phyloP scores from a whole-genome alignment of 2,329 filamentous ascomycete genomes.

The Colletotrichum tanaceti region DNA sequence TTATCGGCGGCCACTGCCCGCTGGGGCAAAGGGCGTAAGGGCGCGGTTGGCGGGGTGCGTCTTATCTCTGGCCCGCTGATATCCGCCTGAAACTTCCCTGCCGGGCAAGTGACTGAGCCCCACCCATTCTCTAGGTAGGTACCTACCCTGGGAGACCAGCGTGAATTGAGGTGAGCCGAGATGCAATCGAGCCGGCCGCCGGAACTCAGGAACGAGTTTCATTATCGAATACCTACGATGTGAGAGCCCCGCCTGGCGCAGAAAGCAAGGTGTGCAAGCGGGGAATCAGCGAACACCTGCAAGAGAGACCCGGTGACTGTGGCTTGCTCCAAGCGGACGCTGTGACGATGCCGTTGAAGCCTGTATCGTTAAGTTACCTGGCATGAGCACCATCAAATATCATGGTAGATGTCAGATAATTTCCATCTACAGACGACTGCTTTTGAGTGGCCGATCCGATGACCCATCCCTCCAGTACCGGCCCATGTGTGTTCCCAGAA shows the following conservation, averaged over 20 bases:
- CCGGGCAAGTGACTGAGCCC: constrained; percentile 7
- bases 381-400: neutral
- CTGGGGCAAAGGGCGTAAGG: constrained; percentile 35
- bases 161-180: constrained; percentile 2
- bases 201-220: constrained; percentile 1
- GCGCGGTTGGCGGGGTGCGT: neutral
- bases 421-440: constrained; percentile 17
- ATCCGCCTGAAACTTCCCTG: constrained; percentile 39
- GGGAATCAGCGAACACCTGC: neutral
- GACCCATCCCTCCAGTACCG: constrained; percentile 6
- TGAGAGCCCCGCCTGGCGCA: no score
- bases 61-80: constrained; percentile 39
- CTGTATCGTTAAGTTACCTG: neutral
- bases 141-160: neutral
- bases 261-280: neutral
- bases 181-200: constrained; percentile 6
- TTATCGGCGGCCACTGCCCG: constrained; percentile 30
- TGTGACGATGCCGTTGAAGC: neutral
- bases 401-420: neutral
- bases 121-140: constrained; percentile 14
- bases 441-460: constrained; percentile 19
- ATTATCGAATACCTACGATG: neutral
- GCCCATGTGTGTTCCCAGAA: neutral
- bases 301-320: neutral
- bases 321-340: neutral